Evolutionary conservation across 768 basidiomycete genomes (phyloP), one percentile per base, ranked within the genome.

Genomic region (Favolaschia claudopus): DNA sequence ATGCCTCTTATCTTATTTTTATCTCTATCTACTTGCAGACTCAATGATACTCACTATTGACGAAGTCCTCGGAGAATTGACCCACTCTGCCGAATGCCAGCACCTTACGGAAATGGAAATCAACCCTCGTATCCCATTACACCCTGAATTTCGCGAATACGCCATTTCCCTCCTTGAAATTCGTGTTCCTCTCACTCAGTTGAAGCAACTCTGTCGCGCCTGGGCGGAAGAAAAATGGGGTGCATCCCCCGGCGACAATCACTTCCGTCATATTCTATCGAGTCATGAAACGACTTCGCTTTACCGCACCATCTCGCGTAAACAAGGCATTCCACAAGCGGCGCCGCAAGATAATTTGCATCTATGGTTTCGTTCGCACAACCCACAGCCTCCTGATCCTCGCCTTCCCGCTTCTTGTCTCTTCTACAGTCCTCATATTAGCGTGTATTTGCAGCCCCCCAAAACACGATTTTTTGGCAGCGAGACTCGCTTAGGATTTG

Each of bases 151-250:
- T 1, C 50, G 50, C 8, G 36, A 38, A 4, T 52, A 49, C 20
- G 32, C 34, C 4, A 22, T 52, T 7, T 27, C 39, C 4, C 17
- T 39, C 24, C 27, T 29, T 27, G 13, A 22, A 2, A 39, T 42
- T 27, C 37, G 36, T 20, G 37, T 52, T 5, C 50, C 50, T 19
- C 36, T 52, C 20, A 19, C 50, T 32, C 36, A 52, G 25, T 4
- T 52, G 4, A 52, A 40, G 38, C 17, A 32, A 19, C 36, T 28
- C 3, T 38, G 37, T 12, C 24, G 37, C 9, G 28, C 4, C 4
- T 52, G 36, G 36, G 50, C 50, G n/a, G 5, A 28, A n/a, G 40
- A 39, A 10, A 39, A 40, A n/a, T 42, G 36, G 37, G 50, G 50
- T 2, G 13, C 4, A 25, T 15, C 12, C 28, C 5, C 37, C 10